These are phyloP conservation scores for Leccinum pellstonianum DNA, from an alignment of 768 basidiomycete species.

Conservation along the genomic window DNA sequence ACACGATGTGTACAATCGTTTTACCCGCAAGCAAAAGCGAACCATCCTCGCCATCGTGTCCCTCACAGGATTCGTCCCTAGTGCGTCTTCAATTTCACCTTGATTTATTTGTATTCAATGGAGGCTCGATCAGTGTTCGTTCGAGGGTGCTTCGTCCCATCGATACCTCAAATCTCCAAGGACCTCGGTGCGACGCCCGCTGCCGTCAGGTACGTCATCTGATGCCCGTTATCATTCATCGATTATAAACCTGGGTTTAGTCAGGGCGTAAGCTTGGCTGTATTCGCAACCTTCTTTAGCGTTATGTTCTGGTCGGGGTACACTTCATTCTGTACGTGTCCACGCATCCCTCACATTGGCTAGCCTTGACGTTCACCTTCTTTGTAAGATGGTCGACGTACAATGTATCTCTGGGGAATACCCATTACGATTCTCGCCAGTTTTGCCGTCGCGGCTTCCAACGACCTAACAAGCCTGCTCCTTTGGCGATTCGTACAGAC, in stretches of 20 bases:
- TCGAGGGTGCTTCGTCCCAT: conserved; percentile 66
- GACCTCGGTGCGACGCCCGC: conserved; percentile 59
- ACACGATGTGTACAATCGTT: conserved; percentile 53
- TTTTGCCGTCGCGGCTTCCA: conserved; percentile 53
- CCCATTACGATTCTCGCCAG: conserved; percentile 61
- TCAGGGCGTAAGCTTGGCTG: background rate
- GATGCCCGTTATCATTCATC: conserved; percentile 12
- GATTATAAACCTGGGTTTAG: conserved; percentile 48
- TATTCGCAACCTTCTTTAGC: conserved; percentile 44
- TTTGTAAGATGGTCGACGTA: conserved; percentile 58
- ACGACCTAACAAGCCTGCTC: conserved; percentile 45
- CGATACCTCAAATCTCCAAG: conserved; percentile 67
- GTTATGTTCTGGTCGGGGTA: conserved; percentile 53
- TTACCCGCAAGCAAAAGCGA: conserved; percentile 49
- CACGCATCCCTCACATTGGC: background rate
- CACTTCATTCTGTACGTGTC: conserved; percentile 46
- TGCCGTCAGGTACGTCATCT: conserved; percentile 49
- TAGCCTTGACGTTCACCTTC: background rate
- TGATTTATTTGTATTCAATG: background rate
- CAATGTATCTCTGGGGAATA: conserved; percentile 56
- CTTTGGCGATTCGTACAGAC: conserved; percentile 66
- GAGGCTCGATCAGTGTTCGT: conserved; percentile 53
- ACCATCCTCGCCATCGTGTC: conserved; percentile 57
- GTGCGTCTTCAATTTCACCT: conserved; percentile 37
- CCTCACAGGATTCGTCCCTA: conserved; percentile 60